Evolutionary conservation across 352 stramenopile genomes (phyloP), one percentile per base, ranked within the genome.

Genomic region (Pythium angustatum): DNA sequence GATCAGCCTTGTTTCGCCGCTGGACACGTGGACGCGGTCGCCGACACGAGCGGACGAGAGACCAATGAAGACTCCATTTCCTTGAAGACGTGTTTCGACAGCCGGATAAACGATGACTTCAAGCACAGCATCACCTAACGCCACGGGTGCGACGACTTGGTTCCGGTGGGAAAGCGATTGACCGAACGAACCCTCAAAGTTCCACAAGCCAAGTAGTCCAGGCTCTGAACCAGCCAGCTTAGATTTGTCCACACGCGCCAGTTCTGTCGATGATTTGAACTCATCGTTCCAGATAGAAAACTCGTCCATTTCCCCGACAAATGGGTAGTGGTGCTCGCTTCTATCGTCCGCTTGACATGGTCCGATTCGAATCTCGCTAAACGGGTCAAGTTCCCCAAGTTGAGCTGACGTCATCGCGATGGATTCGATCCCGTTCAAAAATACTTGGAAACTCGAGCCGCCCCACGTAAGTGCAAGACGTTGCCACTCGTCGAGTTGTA

Each of bases 281-380:
- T 26, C 21, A 15, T 9, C 31, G 2, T 52, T 60, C 74, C 74
- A 81, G 2, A 78, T 24, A 1, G 71, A 81, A 12, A 78, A 11
- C 53, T 81, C 71, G 34, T 81, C 74, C 8, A 81, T 69, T 21
- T 50, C 31, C 0, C 70, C 73, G 0, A 66, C 62, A 47, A 75
- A 78, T 27, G 58, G 50, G 4, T 66, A 58, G 14, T 15, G 33
- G 10, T 33, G 34, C 24, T n/a, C 26, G 19, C 26, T 40, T 2
- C 6, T 3, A 31, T 19, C 14, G 15, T 26, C 44, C 12, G 19
- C 7, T n/a, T 34, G 17, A 47, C 45, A 65, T 27, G 58, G 34
- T 28, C 58, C 58, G 26, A 65, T 33, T 3, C 17, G 27, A 21
- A 64, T 56, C 5, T 49, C 33, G 1, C 27, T 36, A n/a, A 64